Conservation (phyloP, 2,329 filamentous ascomycete genomes). For the Alternaria triticimaculans region DNA sequence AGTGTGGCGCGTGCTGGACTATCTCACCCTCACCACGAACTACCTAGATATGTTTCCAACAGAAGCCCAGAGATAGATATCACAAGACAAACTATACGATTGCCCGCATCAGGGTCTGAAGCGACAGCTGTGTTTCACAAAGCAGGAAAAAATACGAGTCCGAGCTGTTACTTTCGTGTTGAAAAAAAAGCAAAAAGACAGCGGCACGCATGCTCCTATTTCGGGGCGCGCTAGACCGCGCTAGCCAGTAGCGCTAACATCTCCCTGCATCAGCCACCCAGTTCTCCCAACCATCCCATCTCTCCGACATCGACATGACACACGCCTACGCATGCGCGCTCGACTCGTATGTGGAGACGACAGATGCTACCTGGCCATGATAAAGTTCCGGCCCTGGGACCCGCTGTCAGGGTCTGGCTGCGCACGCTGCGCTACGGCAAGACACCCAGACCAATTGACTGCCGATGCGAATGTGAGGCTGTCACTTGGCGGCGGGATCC, state of each 20-base stretch:
- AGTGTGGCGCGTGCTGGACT: too few species aligned
- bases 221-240: neutral
- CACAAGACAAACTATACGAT: too few species aligned
- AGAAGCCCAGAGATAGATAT: too few species aligned
- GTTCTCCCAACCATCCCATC: neutral
- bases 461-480: neutral
- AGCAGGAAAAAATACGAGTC: neutral
- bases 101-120: neutral
- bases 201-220: neutral
- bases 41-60: too few species aligned
- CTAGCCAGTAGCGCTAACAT: neutral
- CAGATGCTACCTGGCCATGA: neutral
- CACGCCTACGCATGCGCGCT: neutral
- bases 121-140: neutral
- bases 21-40: too few species aligned
- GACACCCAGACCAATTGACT: neutral
- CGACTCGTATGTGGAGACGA: neutral
- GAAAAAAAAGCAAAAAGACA: neutral
- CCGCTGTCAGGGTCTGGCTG: neutral
- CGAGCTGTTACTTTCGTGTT: neutral
- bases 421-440: neutral
- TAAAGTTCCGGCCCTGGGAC: neutral
- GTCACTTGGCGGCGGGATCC: neutral
- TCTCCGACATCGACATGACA: neutral
- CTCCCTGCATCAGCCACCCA: neutral